These are phyloP conservation scores for Erodium texanum DNA, from an alignment of 441 rosid species.

Conservation along the genomic window DNA sequence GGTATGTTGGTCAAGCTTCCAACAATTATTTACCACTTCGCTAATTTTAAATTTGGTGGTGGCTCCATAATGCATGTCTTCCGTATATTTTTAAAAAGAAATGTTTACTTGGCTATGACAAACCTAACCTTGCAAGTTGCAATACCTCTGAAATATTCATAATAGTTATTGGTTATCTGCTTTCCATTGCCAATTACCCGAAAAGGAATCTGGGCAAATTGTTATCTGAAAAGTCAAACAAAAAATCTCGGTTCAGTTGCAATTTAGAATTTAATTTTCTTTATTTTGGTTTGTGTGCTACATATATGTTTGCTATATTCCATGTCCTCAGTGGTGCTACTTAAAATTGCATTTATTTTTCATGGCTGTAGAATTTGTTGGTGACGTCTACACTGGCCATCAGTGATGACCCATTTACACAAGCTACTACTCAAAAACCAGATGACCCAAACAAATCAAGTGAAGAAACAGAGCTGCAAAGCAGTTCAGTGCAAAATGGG, in stretches of 20 bases:
- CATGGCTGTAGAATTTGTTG: constrained; percentile 53
- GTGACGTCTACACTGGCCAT: constrained; percentile 61
- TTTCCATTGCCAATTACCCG: neutral
- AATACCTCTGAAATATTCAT: neutral
- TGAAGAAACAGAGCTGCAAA: constrained; percentile 25
- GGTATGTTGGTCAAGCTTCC: constrained; percentile 27
- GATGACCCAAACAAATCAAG: constrained; percentile 29
- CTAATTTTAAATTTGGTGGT: neutral
- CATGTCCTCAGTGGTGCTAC: neutral
- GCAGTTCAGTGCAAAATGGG: constrained; percentile 46
- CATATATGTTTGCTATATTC: neutral
- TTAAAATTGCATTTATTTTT: neutral
- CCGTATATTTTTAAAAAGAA: neutral
- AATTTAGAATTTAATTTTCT: neutral
- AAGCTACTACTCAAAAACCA: constrained; percentile 24
- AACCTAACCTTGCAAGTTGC: neutral
- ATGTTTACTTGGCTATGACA: neutral
- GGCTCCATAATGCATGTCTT: neutral
- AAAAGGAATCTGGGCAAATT: neutral
- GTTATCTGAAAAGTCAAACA: neutral
- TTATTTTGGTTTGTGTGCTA: neutral
- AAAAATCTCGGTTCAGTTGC: neutral
- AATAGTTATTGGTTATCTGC: neutral
- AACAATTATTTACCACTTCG: neutral
- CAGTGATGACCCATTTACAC: constrained; percentile 41